These are phyloP conservation scores for Scheffersomyces coipomensis DNA, from an alignment of 805 yeast genomes.

Conservation along the genomic window DNA sequence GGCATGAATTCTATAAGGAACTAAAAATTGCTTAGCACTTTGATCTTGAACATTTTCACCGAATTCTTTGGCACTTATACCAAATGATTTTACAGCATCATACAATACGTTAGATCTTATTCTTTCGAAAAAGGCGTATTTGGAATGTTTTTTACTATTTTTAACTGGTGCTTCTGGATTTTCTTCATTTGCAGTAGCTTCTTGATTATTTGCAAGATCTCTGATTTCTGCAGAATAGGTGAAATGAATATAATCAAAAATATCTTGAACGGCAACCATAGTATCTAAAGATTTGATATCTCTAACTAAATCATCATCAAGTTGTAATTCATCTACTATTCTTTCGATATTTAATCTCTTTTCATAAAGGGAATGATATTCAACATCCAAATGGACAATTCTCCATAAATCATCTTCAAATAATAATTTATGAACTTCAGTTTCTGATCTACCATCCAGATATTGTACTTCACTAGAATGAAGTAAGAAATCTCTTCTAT, in stretches of 20 bases:
- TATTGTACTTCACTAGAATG: slow-evolving; percentile 47
- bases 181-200: slow-evolving; percentile 26
- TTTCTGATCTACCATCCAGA: slow-evolving; percentile 33
- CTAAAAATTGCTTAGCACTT: slow-evolving; percentile 45
- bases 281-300: slow-evolving; percentile 55
- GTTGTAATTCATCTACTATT: slow-evolving; percentile 51
- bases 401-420: slow-evolving; percentile 91
- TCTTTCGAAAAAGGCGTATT: slow-evolving; percentile 62
- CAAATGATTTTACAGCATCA: slow-evolving; percentile 66
- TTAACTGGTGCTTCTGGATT: slow-evolving; percentile 20
- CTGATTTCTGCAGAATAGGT: slow-evolving; percentile 59
- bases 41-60: slow-evolving; percentile 77
- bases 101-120: slow-evolving; percentile 63
- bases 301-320: slow-evolving; percentile 57
- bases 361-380: slow-evolving; percentile 79
- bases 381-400: slow-evolving; percentile 80
- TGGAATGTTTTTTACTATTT: slow-evolving; percentile 53
- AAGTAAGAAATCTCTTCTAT: slow-evolving; percentile 84
- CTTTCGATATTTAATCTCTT: slow-evolving; percentile 65
- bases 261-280: slow-evolving; percentile 82
- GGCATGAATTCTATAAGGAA: slow-evolving; percentile 58
- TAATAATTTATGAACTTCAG: slow-evolving; percentile 49
- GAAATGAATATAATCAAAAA: slow-evolving; percentile 80
- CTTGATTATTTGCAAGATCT: slow-evolving; percentile 31
- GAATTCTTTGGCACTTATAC: slow-evolving; percentile 74